Conservation (phyloP, 306 rosid genomes). For the Cucurbita maxima region DNA sequence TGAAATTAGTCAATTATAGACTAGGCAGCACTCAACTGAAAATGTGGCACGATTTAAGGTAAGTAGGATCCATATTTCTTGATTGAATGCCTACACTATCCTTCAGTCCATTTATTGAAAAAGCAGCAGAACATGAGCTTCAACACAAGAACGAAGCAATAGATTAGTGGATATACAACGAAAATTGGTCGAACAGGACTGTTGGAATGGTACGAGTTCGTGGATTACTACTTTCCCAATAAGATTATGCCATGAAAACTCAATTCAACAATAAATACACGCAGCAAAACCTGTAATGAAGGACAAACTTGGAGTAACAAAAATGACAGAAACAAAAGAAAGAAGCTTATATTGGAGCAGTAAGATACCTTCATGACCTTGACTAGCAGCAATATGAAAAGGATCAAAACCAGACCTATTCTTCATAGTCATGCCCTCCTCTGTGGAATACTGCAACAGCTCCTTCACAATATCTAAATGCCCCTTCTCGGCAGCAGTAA, state of each 20-base stretch:
- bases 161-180: background rate
- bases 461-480: conserved; percentile 40
- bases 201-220: background rate
- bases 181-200: background rate
- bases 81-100: background rate
- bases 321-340: background rate
- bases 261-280: background rate
- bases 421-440: conserved; percentile 36
- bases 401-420: conserved; percentile 56
- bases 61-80: background rate
- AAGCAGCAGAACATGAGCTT: background rate
- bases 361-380: conserved; percentile 59
- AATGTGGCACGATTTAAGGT: background rate
- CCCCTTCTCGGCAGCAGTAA: conserved; percentile 61
- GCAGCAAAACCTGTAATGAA: background rate
- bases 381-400: conserved; percentile 64
- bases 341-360: background rate
- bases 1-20: background rate
- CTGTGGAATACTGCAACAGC: conserved; percentile 36
- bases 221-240: background rate
- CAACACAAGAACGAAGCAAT: background rate
- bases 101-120: background rate
- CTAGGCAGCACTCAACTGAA: background rate
- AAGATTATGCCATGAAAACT: background rate
- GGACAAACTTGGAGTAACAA: background rate